Conservation (phyloP, 441 rosid species). For the Pelargonium cotyledonis region DNA sequence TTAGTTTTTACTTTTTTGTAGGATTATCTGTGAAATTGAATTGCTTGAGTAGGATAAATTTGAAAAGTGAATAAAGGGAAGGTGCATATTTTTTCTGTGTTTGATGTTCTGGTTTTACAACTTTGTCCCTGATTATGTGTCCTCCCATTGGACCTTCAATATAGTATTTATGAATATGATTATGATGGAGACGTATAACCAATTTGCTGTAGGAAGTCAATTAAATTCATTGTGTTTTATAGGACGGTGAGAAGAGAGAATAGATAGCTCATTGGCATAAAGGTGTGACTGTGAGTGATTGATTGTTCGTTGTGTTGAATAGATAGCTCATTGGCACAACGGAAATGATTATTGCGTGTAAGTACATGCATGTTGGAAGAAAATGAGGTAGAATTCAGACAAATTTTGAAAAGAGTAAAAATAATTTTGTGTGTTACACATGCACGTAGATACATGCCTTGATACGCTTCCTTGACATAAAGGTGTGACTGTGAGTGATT, state of each 20-base stretch:
- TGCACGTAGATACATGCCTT: too few species aligned
- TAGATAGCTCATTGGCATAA: neutral
- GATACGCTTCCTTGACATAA: too few species aligned
- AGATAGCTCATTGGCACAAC: too few species aligned
- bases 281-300: neutral
- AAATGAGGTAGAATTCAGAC: too few species aligned
- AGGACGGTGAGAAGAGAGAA: neutral
- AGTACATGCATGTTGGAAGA: too few species aligned
- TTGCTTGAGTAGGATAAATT: neutral
- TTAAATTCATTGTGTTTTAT: neutral
- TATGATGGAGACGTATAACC: neutral
- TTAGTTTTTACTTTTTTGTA: neutral
- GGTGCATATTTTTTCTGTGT: neutral
- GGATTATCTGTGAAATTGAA: constrained; percentile 3
- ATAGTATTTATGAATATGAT: neutral
- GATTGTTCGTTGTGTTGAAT: too few species aligned
- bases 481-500: too few species aligned
- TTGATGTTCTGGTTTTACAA: neutral
- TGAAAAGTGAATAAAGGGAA: constrained; percentile 1
- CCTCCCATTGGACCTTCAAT: too few species aligned
- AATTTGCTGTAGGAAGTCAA: neutral
- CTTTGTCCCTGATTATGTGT: neutral
- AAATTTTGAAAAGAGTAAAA: too few species aligned
- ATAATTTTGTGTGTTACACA: too few species aligned
- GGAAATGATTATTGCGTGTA: too few species aligned